Base-by-base conservation (phyloP, 257 asterid genomes). In the Scutellaria baicalensis region DNA sequence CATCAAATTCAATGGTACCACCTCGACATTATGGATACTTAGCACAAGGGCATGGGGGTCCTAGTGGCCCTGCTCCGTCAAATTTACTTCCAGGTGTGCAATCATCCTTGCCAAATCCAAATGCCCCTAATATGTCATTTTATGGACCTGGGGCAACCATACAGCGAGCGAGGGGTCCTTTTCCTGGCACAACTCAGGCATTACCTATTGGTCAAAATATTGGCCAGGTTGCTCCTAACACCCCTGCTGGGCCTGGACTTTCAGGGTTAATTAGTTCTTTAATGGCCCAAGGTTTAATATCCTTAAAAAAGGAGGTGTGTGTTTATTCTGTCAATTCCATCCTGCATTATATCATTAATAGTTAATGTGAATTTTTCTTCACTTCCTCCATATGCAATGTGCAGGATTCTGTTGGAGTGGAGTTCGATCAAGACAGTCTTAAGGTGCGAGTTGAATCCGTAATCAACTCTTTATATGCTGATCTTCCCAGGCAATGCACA, bases 401-500 rank as follows among this genome's bases (percentile, higher is more conserved):
- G 13, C 59, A 91, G 99, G 97, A 91, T 77, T 74, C 90, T 61
- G 77, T 80, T 71, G 91, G 87, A 59, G 80, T 88, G 68, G 95
- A 83, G 23, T 91, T 94, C 61, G 90, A 94, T 81, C 91, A 65
- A 71, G 97, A 94, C 61, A 66, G 70, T 58, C 93, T 94, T 38
- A 94, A 84, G 87, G 86, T 82, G 77, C 96, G 92, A 12, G 91
- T 81, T 35, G 96, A 85, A 72, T 66, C 83, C 17, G 82, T 84
- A 20, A 83, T 94, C 77, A 83, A 80, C 45, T 82, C 97, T 47
- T 75, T 94, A 20, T 91, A 94, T 72, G 82, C 76, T 54, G 90
- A 85, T 80, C 96, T 91, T 73, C 96, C 96, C 8, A 86, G 99
- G 43, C 99, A 93, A 79, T 93, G 99, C 87, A 89, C 83, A 35